Evolutionary conservation across 352 stramenopile genomes (phyloP).

Genomic region (Plasmopara halstedii): DNA sequence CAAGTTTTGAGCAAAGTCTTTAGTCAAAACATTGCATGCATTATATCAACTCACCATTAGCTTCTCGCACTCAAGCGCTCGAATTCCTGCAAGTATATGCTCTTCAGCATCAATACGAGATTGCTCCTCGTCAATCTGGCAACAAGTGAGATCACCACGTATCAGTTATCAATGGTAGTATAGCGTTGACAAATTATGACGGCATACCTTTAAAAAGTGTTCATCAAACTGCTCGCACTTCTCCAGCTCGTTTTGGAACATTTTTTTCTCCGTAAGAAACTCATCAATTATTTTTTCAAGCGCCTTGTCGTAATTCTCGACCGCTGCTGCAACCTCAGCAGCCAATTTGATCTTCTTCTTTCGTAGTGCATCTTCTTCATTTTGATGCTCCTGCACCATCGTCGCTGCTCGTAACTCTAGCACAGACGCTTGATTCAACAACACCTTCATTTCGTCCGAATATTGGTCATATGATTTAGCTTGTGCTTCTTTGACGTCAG

Average conservation of each 20-base stretch:
- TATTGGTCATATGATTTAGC: slow-evolving; percentile 68
- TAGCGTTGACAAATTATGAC: background rate
- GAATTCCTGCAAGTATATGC: slow-evolving; percentile 59
- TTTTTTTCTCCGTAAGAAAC: slow-evolving; percentile 35
- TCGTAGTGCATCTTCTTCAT: slow-evolving; percentile 67
- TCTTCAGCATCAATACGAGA: slow-evolving; percentile 77
- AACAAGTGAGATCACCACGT: background rate
- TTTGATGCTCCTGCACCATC: slow-evolving; percentile 75
- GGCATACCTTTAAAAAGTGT: slow-evolving; percentile 68
- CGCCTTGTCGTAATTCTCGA: slow-evolving; percentile 75
- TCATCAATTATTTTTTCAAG: slow-evolving; percentile 58
- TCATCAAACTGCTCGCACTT: slow-evolving; percentile 71
- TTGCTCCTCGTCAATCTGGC: slow-evolving; percentile 78
- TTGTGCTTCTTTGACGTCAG: slow-evolving; percentile 67
- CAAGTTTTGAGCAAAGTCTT: background rate
- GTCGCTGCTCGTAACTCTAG: slow-evolving; percentile 53
- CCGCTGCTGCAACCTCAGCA: slow-evolving; percentile 51
- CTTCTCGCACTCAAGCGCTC: slow-evolving; percentile 61
- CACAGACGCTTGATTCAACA: slow-evolving; percentile 45
- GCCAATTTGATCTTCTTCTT: slow-evolving; percentile 82
- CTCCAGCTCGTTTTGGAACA: slow-evolving; percentile 37
- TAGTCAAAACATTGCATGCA: background rate
- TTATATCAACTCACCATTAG: slow-evolving; percentile 50
- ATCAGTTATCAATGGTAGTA: background rate
- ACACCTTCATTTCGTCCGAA: slow-evolving; percentile 66